A percentile compares a stretch with the other conserved stretches of the same genome.
phyloP scores from a whole-genome alignment of 257 asterid species.

The Capsicum pubescens region DNA sequence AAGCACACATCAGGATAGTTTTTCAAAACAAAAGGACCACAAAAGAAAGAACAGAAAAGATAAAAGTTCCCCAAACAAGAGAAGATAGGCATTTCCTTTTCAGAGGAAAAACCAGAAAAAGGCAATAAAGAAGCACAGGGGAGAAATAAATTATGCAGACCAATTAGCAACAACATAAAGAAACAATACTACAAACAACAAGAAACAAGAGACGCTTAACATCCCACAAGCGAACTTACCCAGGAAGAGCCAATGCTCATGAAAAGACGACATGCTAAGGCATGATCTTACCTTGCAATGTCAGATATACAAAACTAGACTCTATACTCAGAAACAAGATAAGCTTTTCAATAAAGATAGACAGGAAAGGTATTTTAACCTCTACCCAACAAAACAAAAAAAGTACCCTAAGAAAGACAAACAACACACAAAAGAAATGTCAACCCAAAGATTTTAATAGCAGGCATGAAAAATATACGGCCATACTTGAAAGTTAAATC shows the following conservation, averaged over 20 bases:
- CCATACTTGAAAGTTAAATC: not conserved
- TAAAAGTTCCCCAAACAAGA: not conserved
- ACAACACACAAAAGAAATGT: not conserved
- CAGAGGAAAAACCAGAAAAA: not conserved
- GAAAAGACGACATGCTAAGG: not conserved
- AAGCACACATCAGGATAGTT: constrained; percentile 13
- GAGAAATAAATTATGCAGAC: not conserved
- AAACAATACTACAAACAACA: not conserved
- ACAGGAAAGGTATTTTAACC: not conserved
- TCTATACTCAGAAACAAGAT: not conserved
- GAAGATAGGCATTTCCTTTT: not conserved
- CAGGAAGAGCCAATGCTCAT: not conserved
- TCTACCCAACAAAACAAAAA: not conserved
- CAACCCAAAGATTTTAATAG: not conserved
- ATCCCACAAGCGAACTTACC: not conserved
- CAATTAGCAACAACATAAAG: not conserved
- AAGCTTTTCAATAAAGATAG: not conserved
- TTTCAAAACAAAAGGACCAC: not conserved
- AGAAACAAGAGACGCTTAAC: not conserved
- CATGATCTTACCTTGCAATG: not conserved
- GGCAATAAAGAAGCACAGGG: not conserved
- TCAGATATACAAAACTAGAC: not conserved
- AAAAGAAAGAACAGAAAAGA: not conserved
- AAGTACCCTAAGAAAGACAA: not conserved
- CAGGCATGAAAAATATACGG: not conserved